Evolutionary conservation across 140 eudicot genomes (phyloP).

Genomic region (Senecio squalidus): DNA sequence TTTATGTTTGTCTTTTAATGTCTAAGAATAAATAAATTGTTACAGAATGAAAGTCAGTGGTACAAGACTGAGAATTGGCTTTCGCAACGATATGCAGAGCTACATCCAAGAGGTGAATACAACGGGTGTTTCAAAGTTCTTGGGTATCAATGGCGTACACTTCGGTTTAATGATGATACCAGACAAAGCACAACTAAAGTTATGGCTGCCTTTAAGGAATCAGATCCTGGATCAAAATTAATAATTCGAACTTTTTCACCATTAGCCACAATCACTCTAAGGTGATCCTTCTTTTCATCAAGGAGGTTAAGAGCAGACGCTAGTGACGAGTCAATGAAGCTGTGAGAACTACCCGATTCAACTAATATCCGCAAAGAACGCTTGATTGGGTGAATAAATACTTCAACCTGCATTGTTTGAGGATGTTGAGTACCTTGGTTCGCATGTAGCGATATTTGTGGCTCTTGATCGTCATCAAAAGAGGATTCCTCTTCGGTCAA

Average conservation of each 20-base stretch:
- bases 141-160: conserved; percentile 88
- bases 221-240: conserved; percentile 62
- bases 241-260: too few species aligned
- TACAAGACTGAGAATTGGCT: conserved; percentile 69
- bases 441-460: background rate
- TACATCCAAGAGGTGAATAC: conserved; percentile 29
- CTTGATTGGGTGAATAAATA: too few species aligned
- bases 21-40: too few species aligned
- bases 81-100: conserved; percentile 50
- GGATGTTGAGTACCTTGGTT: background rate
- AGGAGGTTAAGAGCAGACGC: too few species aligned
- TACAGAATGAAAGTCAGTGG: conserved; percentile 61
- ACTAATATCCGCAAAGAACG: too few species aligned
- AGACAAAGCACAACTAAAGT: conserved; percentile 86
- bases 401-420: background rate
- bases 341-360: too few species aligned
- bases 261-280: too few species aligned
- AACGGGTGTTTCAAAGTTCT: conserved; percentile 37
- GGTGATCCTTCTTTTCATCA: too few species aligned
- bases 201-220: conserved; percentile 59
- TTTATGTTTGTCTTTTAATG: too few species aligned
- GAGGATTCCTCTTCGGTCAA: background rate
- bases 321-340: too few species aligned
- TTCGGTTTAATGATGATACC: conserved; percentile 77
- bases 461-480: background rate